Conservation (phyloP, 1,139 yeast species). For the Suhomyces maxii region DNA sequence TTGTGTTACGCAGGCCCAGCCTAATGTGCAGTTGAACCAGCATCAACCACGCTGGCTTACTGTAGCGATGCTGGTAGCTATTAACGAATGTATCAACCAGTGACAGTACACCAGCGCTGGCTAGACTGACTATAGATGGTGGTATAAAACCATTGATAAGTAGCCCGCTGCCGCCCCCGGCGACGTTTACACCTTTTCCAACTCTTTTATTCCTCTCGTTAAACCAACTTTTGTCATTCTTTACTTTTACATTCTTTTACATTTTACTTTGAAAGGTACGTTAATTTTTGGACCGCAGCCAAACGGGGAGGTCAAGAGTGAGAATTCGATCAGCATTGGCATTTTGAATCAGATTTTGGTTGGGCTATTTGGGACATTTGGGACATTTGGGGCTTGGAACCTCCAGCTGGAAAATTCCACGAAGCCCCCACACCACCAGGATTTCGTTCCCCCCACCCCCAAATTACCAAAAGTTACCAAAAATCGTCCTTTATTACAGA, state of each 20-base stretch:
- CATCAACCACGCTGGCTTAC: not conserved
- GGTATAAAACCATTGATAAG: not conserved
- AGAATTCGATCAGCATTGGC: not conserved
- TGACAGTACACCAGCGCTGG: not conserved
- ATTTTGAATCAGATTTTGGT: too few relatives aligned
- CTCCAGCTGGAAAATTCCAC: too few relatives aligned
- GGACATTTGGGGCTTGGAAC: too few relatives aligned
- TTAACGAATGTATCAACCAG: too few relatives aligned
- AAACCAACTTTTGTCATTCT: conserved; percentile 7
- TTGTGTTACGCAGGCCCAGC: too few relatives aligned
- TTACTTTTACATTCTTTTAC: not conserved
- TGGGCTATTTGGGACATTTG: too few relatives aligned
- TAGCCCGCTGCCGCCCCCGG: not conserved
- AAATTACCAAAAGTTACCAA: too few relatives aligned
- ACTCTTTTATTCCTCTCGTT: not conserved
- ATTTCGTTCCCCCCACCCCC: too few relatives aligned
- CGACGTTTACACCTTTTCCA: not conserved
- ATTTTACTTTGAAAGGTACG: conserved; percentile 1
- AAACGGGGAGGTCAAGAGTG: not conserved
- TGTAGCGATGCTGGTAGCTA: not conserved
- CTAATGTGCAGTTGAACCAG: too few relatives aligned
- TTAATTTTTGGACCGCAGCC: not conserved
- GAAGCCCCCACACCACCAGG: too few relatives aligned
- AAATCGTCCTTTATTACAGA: too few relatives aligned
- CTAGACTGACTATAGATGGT: not conserved